Evolutionary conservation across 1,284 basidiomycete genomes (phyloP).

Genomic region (Rhodotorula sp.): DNA sequence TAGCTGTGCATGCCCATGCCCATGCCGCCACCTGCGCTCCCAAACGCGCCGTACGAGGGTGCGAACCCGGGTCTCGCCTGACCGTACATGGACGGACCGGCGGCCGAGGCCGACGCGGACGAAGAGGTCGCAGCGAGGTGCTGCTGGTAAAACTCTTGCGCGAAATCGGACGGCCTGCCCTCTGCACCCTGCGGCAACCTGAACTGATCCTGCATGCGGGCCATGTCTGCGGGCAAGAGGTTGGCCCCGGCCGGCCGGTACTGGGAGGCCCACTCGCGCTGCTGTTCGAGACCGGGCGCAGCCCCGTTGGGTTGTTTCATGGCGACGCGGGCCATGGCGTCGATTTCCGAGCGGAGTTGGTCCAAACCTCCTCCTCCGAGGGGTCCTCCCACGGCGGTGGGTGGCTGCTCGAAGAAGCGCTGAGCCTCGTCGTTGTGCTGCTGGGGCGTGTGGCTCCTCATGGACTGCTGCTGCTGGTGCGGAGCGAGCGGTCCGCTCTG

Average conservation of each 20-base stretch:
- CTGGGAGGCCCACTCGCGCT: slow-evolving; percentile 37
- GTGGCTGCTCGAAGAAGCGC: slow-evolving; percentile 31
- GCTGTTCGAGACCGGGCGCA: not conserved
- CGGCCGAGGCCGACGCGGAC: not conserved
- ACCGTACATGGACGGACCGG: slow-evolving; percentile 7
- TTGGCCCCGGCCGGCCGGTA: slow-evolving; percentile 23
- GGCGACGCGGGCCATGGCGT: slow-evolving; percentile 12
- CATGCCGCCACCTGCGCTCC: not conserved
- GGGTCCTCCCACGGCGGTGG: slow-evolving; percentile 3
- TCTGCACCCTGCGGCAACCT: slow-evolving; percentile 24
- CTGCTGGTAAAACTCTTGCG: slow-evolving; percentile 17
- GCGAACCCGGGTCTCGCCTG: slow-evolving; percentile 31
- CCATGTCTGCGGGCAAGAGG: slow-evolving; percentile 30
- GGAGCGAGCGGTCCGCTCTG: not conserved
- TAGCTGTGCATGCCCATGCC: slow-evolving; percentile 5
- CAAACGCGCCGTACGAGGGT: slow-evolving; percentile 34
- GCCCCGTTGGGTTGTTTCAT: slow-evolving; percentile 30
- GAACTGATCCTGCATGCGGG: slow-evolving; percentile 39
- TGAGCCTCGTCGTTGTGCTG: slow-evolving; percentile 32
- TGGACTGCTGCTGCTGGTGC: not conserved
- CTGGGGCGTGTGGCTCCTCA: slow-evolving; percentile 7
- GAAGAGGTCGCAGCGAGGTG: not conserved
- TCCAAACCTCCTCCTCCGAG: slow-evolving; percentile 21
- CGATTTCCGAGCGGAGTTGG: slow-evolving; percentile 35
- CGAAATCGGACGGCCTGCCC: slow-evolving; percentile 25